A percentile compares a stretch with the other conserved stretches of the same genome.
Evolutionary conservation across 129 eudicot species (phyloP).

Genomic region (Saposhnikovia divaricata): DNA sequence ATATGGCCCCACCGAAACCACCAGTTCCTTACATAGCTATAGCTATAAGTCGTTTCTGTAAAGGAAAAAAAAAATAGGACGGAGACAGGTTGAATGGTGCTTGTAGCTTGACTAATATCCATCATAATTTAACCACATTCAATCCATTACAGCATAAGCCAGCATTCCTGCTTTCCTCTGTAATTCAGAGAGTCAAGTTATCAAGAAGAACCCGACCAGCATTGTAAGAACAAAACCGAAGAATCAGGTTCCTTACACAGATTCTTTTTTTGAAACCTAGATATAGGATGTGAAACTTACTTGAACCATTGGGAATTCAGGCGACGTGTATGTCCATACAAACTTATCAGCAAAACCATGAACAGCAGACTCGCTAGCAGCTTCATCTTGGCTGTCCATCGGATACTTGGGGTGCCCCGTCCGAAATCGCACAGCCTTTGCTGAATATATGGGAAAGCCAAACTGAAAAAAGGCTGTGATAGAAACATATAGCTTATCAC

Average conservation of each 20-base stretch:
- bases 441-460: constrained; percentile 56
- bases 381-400: constrained; percentile 23
- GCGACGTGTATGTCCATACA: constrained; percentile 76
- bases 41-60: background rate
- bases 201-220: background rate
- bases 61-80: background rate
- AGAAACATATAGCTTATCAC: constrained; percentile 1
- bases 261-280: background rate
- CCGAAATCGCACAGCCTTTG: constrained; percentile 63
- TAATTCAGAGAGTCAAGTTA: background rate
- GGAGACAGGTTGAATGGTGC: background rate
- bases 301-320: constrained; percentile 68
- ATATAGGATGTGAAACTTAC: constrained; percentile 25
- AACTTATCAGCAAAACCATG: constrained; percentile 36
- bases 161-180: background rate
- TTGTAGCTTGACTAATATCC: background rate
- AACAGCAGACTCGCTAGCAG: constrained; percentile 27
- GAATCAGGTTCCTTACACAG: background rate
- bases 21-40: background rate
- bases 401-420: constrained; percentile 41
- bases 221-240: background rate
- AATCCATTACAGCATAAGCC: background rate
- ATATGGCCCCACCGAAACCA: background rate
- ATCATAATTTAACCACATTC: background rate
- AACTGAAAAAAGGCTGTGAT: constrained; percentile 7